Conservation (phyloP, 2,329 filamentous ascomycete genomes). For the Phialocephala subalpina region DNA sequence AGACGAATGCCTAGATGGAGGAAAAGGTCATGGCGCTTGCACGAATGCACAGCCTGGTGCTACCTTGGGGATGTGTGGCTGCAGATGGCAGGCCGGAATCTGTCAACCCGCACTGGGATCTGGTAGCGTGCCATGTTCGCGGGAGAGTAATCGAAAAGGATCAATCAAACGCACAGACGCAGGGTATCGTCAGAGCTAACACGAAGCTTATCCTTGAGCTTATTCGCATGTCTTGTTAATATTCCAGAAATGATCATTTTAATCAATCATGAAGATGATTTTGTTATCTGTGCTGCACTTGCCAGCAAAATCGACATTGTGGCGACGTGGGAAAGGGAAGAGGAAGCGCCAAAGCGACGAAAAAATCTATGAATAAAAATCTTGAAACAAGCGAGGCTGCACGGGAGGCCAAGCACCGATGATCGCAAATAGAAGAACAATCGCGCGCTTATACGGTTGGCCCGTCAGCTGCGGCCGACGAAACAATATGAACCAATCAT, state of each 20-base stretch:
- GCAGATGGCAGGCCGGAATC: slow-evolving; percentile 15
- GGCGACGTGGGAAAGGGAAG: slow-evolving; percentile 6
- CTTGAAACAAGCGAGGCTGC: slow-evolving; percentile 28
- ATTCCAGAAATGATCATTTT: background rate
- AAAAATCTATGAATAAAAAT: slow-evolving; percentile 21
- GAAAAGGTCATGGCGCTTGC: slow-evolving; percentile 16
- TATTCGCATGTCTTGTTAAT: background rate
- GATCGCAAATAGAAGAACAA: slow-evolving; percentile 20
- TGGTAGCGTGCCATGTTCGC: slow-evolving; percentile 2
- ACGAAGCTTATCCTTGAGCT: slow-evolving; percentile 1
- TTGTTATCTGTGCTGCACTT: background rate
- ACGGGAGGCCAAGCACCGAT: background rate
- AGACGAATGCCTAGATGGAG: slow-evolving; percentile 6
- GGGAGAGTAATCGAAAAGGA: background rate
- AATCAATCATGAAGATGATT: background rate
- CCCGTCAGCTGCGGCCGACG: slow-evolving; percentile 15
- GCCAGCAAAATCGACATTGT: slow-evolving; percentile 13
- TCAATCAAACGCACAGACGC: slow-evolving; percentile 7
- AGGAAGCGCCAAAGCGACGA: background rate
- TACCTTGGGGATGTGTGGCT: slow-evolving; percentile 12
- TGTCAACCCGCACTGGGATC: slow-evolving; percentile 9
- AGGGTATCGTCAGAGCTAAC: slow-evolving; percentile 4
- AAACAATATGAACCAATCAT: slow-evolving; percentile 19
- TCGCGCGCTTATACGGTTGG: slow-evolving; percentile 24
- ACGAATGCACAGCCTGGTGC: slow-evolving; percentile 21